A percentile compares a stretch with the other conserved stretches of the same genome.
These are phyloP conservation scores for Tylopilus plumbeoviolaceoides DNA, from an alignment of 768 basidiomycete species.

Conservation along the genomic window DNA sequence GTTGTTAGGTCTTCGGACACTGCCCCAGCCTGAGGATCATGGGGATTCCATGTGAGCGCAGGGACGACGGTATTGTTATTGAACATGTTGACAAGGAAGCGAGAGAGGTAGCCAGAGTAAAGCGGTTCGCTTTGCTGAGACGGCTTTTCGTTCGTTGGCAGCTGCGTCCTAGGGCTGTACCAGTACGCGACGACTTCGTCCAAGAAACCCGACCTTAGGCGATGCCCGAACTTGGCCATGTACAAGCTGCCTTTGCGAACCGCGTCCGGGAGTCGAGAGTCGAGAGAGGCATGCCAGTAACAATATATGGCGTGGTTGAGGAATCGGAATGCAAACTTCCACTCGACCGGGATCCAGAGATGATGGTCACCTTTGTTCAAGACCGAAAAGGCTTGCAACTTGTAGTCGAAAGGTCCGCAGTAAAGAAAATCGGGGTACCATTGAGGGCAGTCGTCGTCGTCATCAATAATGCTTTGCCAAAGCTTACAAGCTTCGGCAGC, in stretches of 20 bases:
- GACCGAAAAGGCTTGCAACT: too few species aligned
- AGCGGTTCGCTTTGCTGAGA: neutral
- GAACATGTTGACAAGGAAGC: neutral
- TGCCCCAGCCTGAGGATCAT: neutral
- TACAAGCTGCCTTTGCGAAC: neutral
- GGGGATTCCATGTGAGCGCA: neutral
- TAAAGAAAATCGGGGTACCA: too few species aligned
- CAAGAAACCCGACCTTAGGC: neutral
- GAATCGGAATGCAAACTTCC: neutral
- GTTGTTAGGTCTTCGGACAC: neutral
- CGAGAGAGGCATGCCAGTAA: neutral
- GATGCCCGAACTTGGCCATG: neutral
- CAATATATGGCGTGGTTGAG: neutral
- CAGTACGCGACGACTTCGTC: constrained; percentile 1
- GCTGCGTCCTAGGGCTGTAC: neutral
- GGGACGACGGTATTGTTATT: neutral
- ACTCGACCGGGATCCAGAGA: neutral
- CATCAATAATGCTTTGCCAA: too few species aligned
- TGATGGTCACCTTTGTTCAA: too few species aligned
- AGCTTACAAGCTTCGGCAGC: too few species aligned
- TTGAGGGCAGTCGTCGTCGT: too few species aligned
- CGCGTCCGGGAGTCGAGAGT: neutral
- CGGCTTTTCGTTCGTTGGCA: neutral
- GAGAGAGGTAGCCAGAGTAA: neutral
- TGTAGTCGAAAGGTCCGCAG: too few species aligned